Evolutionary conservation across 768 basidiomycete genomes (phyloP), one percentile per base, ranked within the genome.

Genomic region (Dendrothele bispora): DNA sequence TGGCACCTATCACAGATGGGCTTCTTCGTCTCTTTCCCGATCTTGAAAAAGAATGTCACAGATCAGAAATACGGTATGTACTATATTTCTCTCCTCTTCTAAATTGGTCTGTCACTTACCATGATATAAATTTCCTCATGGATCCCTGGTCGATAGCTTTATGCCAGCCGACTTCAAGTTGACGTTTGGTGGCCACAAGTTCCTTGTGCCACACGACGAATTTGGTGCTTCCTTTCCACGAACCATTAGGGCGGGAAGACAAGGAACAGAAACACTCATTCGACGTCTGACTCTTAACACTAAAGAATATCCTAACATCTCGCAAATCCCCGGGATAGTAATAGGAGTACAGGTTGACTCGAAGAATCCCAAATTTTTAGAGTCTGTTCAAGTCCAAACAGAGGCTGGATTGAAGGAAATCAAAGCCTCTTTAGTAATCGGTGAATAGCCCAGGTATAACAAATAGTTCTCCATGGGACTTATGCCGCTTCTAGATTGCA

Each of bases 321-420:
- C 10, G 30, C 20, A 18, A 10, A 14, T 22, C 26, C 20, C 24
- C 26, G 67, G 65, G 2, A 59, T 60, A 1, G 67, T 64, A 5
- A 64, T 59, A n/a, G 62, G 61, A 18, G 36, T 65, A 10, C 32
- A 39, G 5, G 28, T 47, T 10, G 54, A 61, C 39, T 45, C 45
- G 3, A 26, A 47, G 12, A 50, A 57, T 37, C 39, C 48, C 18
- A 46, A 39, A 28, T 44, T 46, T 0, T 20, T 63, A 26, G 37
- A 42, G 17, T 47, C 48, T 11, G 63, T 64, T 21, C n/a, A n/a
- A n/a, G n/a, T n/a, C n/a, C n/a, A n/a, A n/a, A n/a, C n/a, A n/a
- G n/a, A n/a, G n/a, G n/a, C n/a, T n/a, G n/a, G n/a, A n/a, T n/a
- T n/a, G n/a, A n/a, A n/a, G n/a, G n/a, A n/a, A n/a, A n/a, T n/a